These are phyloP conservation scores for Chytriomyces confervae DNA, from an alignment of 192 early-diverging fungal species.

Conservation along the genomic window DNA sequence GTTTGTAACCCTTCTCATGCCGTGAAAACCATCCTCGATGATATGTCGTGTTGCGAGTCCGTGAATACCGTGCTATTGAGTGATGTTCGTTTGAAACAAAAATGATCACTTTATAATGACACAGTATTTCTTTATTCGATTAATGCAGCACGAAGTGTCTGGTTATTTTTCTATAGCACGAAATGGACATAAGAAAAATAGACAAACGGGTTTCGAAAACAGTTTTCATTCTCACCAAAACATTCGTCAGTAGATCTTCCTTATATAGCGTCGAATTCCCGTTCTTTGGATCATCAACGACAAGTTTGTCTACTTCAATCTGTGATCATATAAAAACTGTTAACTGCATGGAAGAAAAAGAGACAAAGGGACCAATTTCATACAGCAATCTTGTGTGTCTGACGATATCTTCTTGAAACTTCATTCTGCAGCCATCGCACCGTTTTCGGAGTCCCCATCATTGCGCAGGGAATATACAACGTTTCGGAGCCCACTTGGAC, in stretches of 20 bases:
- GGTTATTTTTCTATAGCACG: too few relatives aligned
- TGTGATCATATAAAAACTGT: not conserved
- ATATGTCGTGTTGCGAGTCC: too few relatives aligned
- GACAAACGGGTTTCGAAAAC: not conserved
- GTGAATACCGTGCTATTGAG: too few relatives aligned
- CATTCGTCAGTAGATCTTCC: not conserved
- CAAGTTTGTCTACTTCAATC: constrained; percentile 21
- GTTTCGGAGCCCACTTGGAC: constrained; percentile 11
- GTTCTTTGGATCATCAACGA: constrained; percentile 3
- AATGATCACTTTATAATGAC: too few relatives aligned
- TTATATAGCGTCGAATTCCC: not conserved
- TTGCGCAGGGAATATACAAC: constrained; percentile 1
- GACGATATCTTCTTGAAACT: constrained; percentile 16
- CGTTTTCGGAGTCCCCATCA: constrained; percentile 19
- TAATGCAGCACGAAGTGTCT: too few relatives aligned
- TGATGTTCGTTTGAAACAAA: too few relatives aligned
- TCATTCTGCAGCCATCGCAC: constrained; percentile 30
- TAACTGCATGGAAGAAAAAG: not conserved
- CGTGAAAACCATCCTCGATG: too few relatives aligned
- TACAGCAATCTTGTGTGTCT: constrained; percentile 5
- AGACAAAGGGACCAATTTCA: not conserved
- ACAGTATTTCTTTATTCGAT: too few relatives aligned
- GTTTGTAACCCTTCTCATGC: too few relatives aligned
- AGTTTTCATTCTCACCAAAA: not conserved
- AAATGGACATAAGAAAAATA: too few relatives aligned